Conservation (phyloP, 1,284 basidiomycete species). For the Ganoderma meredithae region DNA sequence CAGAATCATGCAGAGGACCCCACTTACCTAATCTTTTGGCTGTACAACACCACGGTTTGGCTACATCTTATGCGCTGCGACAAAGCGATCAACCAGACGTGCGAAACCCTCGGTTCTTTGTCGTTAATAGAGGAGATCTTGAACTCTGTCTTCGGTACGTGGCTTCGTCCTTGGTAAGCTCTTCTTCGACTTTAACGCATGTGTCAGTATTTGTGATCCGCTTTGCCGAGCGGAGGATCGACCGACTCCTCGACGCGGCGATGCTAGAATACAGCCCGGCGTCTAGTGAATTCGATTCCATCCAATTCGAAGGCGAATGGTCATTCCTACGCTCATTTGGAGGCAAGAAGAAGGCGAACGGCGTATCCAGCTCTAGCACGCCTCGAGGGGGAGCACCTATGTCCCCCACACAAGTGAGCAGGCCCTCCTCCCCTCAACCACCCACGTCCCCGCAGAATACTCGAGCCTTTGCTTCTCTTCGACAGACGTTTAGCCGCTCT, state of each 20-base stretch:
- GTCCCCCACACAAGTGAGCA: conserved; percentile 52
- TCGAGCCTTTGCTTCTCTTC: conserved; percentile 67
- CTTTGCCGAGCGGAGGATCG: conserved; percentile 89
- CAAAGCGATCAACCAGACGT: conserved; percentile 73
- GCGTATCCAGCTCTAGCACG: conserved; percentile 42
- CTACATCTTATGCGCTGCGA: conserved; percentile 92
- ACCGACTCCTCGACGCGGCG: conserved; percentile 84
- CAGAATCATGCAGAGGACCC: conserved; percentile 87
- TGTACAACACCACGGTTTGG: conserved; percentile 91
- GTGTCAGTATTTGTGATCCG: conserved; percentile 91
- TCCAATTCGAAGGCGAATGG: conserved; percentile 98
- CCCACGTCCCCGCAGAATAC: conserved; percentile 49
- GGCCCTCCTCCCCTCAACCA: conserved; percentile 54
- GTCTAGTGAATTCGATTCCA: conserved; percentile 79
- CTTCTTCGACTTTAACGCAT: neutral
- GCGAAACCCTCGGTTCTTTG: conserved; percentile 83
- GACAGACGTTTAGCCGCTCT: conserved; percentile 64
- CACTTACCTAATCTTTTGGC: conserved; percentile 91
- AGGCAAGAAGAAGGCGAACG: conserved; percentile 65
- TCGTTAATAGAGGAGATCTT: conserved; percentile 87
- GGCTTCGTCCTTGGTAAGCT: neutral
- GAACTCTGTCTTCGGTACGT: conserved; percentile 90
- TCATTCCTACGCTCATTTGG: conserved; percentile 85
- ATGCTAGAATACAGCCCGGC: conserved; percentile 87
- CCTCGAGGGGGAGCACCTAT: conserved; percentile 49